Evolutionary conservation across 2,329 filamentous ascomycete genomes (phyloP), one percentile per base, ranked within the genome.

Genomic region (Colletotrichum noveboracense): DNA sequence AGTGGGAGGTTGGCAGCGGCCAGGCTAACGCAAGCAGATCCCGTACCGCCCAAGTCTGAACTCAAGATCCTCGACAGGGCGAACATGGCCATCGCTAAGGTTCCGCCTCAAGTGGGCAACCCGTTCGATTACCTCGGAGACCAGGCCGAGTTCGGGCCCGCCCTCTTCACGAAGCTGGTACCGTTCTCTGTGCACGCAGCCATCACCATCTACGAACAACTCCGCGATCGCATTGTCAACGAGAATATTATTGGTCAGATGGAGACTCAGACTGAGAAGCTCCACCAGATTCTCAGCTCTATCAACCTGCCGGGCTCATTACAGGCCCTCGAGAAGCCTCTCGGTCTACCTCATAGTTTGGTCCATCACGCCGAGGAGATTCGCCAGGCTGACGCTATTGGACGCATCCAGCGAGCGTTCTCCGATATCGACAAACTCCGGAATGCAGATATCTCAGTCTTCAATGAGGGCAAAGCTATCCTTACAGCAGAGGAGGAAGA

Each of bases 111-210:
- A 81, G 91, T 99, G 2, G 92, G 93, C 1, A 93, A 95, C 73
- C 95, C 96, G 0, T 92, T 94, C 70, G 92, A 95, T 1, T 93
- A 94, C 82, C 89, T 99, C 6, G 95, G 96, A 3, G 94, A 97
- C 14, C 91, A 93, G 60, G 92, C 92, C 16, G 93, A 96, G 74
- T 94, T 98, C 80, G 96, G 97, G 0, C 93, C 93, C 26, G 94
- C 96, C 0, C 86, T 99, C 0, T 98, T 99, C 82, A 92, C 94
- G 3, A 97, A 96, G 80, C 89, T 99, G 3, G 97, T 99, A 0
- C 97, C 97, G 0, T 98, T 98, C 82, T 96, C 96, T 0, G 97
- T 98, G 0, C 97, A 99, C 81, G 91, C 98, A 65, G 97, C 97
- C 9, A 95, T 96, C 2, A 98, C 95, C 64, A 98, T 98, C 38